phyloP scores from a whole-genome alignment of 768 basidiomycete genomes.

The Agaricus blazei region DNA sequence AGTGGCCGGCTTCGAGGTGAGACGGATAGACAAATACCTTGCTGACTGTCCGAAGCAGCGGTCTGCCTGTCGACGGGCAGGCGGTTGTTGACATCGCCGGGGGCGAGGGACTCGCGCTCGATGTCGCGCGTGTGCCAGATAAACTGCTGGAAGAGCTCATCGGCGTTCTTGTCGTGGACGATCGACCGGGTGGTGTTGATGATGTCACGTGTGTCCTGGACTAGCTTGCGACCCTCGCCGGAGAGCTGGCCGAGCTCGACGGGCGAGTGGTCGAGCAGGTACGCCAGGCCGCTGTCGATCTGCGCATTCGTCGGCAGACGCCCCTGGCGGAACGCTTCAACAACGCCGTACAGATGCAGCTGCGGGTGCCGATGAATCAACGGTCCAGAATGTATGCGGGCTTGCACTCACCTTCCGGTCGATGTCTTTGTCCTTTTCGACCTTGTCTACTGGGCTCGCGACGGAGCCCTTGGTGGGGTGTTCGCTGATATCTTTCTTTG shows the following conservation, averaged over 20 bases:
- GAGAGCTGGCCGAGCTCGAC: slow-evolving; percentile 66
- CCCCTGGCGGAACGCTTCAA: slow-evolving; percentile 77
- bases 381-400: not conserved
- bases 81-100: slow-evolving; percentile 23
- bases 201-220: slow-evolving; percentile 75
- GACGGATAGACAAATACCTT: slow-evolving; percentile 35
- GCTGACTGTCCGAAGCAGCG: slow-evolving; percentile 49
- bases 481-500: slow-evolving; percentile 55
- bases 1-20: not conserved
- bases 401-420: slow-evolving; percentile 57
- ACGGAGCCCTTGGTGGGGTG: slow-evolving; percentile 57
- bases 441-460: slow-evolving; percentile 58
- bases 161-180: slow-evolving; percentile 80
- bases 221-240: slow-evolving; percentile 67
- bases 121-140: slow-evolving; percentile 72
- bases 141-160: slow-evolving; percentile 91
- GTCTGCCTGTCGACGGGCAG: slow-evolving; percentile 51
- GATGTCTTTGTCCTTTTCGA: slow-evolving; percentile 64
- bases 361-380: slow-evolving; percentile 14
- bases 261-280: slow-evolving; percentile 54
- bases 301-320: slow-evolving; percentile 78
- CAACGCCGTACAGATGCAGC: slow-evolving; percentile 75
- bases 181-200: slow-evolving; percentile 68
- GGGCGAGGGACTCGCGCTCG: slow-evolving; percentile 20
- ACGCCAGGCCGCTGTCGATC: slow-evolving; percentile 67